Evolutionary conservation across 139 green algal species (phyloP), one percentile per base, ranked within the genome.

Genomic region (Zygnema circumcarinatum): DNA sequence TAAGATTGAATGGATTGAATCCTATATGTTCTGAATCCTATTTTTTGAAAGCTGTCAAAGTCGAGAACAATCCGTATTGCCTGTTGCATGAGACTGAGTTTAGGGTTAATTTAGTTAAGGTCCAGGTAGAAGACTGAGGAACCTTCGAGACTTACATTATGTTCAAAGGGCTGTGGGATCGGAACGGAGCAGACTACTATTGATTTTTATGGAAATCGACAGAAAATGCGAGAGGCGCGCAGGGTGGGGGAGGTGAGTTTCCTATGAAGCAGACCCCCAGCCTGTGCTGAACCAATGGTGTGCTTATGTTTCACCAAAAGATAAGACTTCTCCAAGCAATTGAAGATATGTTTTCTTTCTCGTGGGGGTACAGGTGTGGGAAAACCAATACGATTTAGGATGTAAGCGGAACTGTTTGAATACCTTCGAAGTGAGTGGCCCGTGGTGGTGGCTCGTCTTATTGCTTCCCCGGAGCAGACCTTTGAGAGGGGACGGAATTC

Each of bases 381-480:
- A 41, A 40, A 95, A 95, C 84, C 80, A 86, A 32, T 94, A 92
- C 81, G 67, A 95, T 83, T 85, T 94, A 62, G 93, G 93, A 32
- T 25, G 54, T 42, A 39, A 40, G 2, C 75, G 80, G 1, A 95
- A 95, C 83, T 94, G 87, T 31, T 81, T 92, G 83, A 87, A 91
- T 35, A 86, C 79, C 2, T 95, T 95, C 76, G 92, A 94, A 67
- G 91, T 92, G 33, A 76, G 74, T 21, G 93, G 93, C 0, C 79
- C 56, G 0, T 88, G 85, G 73, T 95, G 93, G 93, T 94, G 92
- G 91, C 38, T 94, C 21, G 31, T 78, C 16, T 31, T 82, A 47
- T 36, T 87, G 56, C 53, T 86, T 67, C 79, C 79, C 7, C 47
- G 79, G 2, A 79, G 29, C 0, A 25, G 25, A 21, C 25, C 36